phyloP scores from a whole-genome alignment of 495 filamentous ascomycete genomes.

The Trichoderma parareesei region DNA sequence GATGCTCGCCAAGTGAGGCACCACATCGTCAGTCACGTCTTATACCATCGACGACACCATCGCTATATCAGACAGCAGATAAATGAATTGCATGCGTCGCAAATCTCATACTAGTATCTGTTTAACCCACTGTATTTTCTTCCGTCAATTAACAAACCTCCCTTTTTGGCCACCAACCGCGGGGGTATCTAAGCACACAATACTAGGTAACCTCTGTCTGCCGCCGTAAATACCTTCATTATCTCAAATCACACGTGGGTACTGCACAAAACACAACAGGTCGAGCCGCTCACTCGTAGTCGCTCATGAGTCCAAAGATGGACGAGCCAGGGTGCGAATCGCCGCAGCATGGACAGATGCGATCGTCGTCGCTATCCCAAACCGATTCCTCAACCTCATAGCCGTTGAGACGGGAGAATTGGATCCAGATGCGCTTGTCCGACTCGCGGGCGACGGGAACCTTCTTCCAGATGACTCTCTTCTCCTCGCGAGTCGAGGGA shows the following conservation, averaged over 20 bases:
- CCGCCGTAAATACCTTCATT: slow-evolving; percentile 3
- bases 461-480: slow-evolving; percentile 38
- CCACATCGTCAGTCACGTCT: not conserved
- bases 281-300: not conserved
- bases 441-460: slow-evolving; percentile 25
- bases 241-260: slow-evolving; percentile 4
- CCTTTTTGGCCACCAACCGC: not conserved
- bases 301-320: slow-evolving; percentile 20
- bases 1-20: not conserved
- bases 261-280: not conserved
- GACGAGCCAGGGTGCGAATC: slow-evolving; percentile 3
- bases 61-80: not conserved
- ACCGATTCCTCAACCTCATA: slow-evolving; percentile 19
- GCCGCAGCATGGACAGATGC: slow-evolving; percentile 11
- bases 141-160: not conserved
- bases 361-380: slow-evolving; percentile 17
- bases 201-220: not conserved
- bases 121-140: not conserved
- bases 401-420: slow-evolving; percentile 36
- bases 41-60: not conserved
- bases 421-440: slow-evolving; percentile 29
- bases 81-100: not conserved
- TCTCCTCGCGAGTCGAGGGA: slow-evolving; percentile 25
- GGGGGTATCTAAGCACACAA: slow-evolving; percentile 9
- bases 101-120: not conserved